phyloP scores from a whole-genome alignment of 345 rosid species.

The Populus tremula region DNA sequence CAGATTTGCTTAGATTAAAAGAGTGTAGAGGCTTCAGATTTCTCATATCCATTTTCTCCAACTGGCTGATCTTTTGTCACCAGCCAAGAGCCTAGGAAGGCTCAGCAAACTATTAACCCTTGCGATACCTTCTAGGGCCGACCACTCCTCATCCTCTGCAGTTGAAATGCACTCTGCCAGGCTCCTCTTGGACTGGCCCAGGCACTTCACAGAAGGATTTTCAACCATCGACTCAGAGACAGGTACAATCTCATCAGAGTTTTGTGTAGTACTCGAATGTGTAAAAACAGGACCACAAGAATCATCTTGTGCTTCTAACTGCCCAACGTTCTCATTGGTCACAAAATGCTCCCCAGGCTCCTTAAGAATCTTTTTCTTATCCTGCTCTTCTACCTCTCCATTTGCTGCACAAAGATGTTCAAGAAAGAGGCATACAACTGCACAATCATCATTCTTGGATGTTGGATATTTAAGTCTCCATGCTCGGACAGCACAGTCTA shows the following conservation, averaged over 20 bases:
- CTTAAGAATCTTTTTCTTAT: constrained; percentile 13
- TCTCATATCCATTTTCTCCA: constrained; percentile 79
- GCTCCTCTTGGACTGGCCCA: constrained; percentile 54
- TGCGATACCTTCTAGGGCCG: constrained; percentile 87
- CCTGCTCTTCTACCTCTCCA: constrained; percentile 22
- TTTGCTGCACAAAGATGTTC: constrained; percentile 37
- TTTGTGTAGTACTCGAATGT: constrained; percentile 24
- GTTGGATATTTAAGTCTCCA: constrained; percentile 97
- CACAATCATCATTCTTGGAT: constrained; percentile 91
- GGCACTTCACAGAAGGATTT: constrained; percentile 21
- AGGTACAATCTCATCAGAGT: constrained; percentile 60
- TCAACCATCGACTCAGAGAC: constrained; percentile 48
- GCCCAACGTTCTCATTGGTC: constrained; percentile 13
- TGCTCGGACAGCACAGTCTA: constrained; percentile 82
- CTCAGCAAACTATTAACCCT: constrained; percentile 88
- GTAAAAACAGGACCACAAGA: constrained; percentile 22
- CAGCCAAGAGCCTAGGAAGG: constrained; percentile 75
- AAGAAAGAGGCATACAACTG: constrained; percentile 84
- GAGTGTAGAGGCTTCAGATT: neutral
- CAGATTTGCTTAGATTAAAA: neutral
- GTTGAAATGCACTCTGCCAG: constrained; percentile 66
- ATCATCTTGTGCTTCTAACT: constrained; percentile 7
- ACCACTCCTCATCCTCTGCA: constrained; percentile 92
- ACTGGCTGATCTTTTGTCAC: constrained; percentile 64
- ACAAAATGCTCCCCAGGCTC: constrained; percentile 16